Conservation (phyloP, 768 basidiomycete genomes). For the Leccinum variicolor region DNA sequence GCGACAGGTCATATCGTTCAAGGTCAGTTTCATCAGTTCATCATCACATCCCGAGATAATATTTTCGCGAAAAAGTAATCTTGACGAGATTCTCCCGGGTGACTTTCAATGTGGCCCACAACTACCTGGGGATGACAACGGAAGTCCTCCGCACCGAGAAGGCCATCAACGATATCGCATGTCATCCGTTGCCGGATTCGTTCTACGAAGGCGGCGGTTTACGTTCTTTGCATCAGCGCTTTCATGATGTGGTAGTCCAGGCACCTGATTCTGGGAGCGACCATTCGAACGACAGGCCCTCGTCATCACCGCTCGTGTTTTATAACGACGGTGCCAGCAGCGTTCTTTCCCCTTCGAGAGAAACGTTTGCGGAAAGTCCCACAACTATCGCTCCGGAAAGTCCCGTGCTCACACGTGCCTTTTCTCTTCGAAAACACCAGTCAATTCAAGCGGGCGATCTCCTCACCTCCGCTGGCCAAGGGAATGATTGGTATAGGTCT, state of each 20-base stretch:
- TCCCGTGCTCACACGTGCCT: constrained; percentile 16
- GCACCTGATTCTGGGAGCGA: constrained; percentile 52
- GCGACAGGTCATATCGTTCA: constrained; percentile 96
- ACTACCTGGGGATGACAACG: constrained; percentile 90
- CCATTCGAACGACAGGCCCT: constrained; percentile 43
- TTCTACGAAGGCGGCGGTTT: constrained; percentile 95
- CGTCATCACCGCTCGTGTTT: constrained; percentile 8
- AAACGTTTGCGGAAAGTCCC: constrained; percentile 25
- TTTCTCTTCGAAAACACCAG: constrained; percentile 36
- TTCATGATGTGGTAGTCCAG: constrained; percentile 54
- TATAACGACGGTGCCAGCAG: constrained; percentile 12
- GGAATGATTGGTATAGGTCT: constrained; percentile 45
- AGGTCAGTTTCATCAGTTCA: constrained; percentile 43
- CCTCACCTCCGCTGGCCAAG: constrained; percentile 51
- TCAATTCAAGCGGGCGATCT: constrained; percentile 75
- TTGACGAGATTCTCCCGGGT: constrained; percentile 95
- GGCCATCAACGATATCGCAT: constrained; percentile 95
- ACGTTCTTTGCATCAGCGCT: constrained; percentile 85
- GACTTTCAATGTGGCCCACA: constrained; percentile 96
- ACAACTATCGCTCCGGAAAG: not conserved
- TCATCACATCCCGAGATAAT: constrained; percentile 10
- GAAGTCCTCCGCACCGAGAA: constrained; percentile 97
- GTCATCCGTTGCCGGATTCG: constrained; percentile 84
- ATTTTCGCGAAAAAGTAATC: constrained; percentile 57
- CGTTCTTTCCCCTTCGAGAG: constrained; percentile 17